A percentile compares a stretch with the other conserved stretches of the same genome.
Conservation (phyloP, 1,139 yeast species). For the Pichia inconspicua region DNA sequence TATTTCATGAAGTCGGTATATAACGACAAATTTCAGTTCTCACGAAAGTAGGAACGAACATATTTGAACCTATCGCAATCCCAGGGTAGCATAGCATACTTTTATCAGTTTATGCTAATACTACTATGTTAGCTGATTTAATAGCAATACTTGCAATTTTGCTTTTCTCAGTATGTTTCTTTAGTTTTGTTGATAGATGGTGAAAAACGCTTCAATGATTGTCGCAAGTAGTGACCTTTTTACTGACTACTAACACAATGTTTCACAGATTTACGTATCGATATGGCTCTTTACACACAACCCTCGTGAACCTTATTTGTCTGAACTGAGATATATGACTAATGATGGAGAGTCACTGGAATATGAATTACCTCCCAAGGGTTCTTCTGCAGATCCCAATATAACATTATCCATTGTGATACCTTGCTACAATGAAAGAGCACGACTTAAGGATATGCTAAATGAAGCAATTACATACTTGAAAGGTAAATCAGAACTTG, state of each 20-base stretch:
- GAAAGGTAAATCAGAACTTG: conserved; percentile 3
- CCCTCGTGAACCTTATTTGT: conserved; percentile 49
- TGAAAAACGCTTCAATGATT: too few species aligned
- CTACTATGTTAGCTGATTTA: background rate
- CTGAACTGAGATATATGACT: conserved; percentile 45
- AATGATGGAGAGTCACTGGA: conserved; percentile 21
- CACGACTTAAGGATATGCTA: conserved; percentile 65
- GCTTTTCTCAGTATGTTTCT: background rate
- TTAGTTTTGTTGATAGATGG: background rate
- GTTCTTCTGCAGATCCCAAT: conserved; percentile 20
- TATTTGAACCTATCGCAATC: too few species aligned
- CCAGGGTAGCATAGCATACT: background rate
- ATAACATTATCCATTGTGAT: conserved; percentile 67
- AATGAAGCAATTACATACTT: conserved; percentile 65
- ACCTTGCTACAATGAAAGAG: conserved; percentile 86
- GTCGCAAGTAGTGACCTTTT: background rate
- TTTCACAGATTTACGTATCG: conserved; percentile 31
- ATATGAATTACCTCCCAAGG: conserved; percentile 17
- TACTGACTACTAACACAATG: background rate
- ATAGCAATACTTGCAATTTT: background rate
- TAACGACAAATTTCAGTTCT: background rate
- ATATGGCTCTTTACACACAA: conserved; percentile 50
- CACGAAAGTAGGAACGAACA: background rate
- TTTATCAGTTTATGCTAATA: background rate
- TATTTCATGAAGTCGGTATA: too few species aligned